Evolutionary conservation across 2,329 filamentous ascomycete species (phyloP).

Genomic region (Scolecobasidium constrictum): DNA sequence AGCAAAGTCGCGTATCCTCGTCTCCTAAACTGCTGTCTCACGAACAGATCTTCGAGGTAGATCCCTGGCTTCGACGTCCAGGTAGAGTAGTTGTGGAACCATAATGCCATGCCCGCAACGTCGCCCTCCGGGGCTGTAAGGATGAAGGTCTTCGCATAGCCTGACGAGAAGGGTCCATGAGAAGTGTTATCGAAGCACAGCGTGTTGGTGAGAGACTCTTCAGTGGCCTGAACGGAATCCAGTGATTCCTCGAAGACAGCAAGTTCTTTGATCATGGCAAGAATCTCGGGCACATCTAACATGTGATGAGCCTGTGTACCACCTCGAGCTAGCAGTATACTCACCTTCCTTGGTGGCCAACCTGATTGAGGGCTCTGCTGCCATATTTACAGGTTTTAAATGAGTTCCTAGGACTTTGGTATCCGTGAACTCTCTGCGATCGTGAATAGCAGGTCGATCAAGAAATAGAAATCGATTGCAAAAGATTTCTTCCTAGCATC

Average conservation of each 20-base stretch:
- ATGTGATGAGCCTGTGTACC: neutral
- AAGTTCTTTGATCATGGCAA: constrained; percentile 71
- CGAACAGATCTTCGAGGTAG: constrained; percentile 90
- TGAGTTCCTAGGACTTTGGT: too few relatives aligned
- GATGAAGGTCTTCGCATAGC: constrained; percentile 67
- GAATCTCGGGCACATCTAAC: constrained; percentile 70
- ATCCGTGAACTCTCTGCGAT: too few relatives aligned
- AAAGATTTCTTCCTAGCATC: too few relatives aligned
- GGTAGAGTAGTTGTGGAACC: constrained; percentile 93
- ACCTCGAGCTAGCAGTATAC: constrained; percentile 7
- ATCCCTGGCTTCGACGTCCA: constrained; percentile 81
- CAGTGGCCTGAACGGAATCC: constrained; percentile 65
- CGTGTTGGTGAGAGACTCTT: constrained; percentile 58
- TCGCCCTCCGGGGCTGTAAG: constrained; percentile 38
- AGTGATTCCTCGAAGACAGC: constrained; percentile 79
- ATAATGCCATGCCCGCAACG: constrained; percentile 71
- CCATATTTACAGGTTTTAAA: constrained; percentile 13
- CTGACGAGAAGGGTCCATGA: constrained; percentile 25
- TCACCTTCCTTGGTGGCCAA: constrained; percentile 51
- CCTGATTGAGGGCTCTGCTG: constrained; percentile 33
- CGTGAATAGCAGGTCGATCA: too few relatives aligned
- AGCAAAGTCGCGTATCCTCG: constrained; percentile 71
- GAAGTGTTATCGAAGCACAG: constrained; percentile 58
- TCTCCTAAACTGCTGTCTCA: constrained; percentile 57
- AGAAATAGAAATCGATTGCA: too few relatives aligned